phyloP scores from a whole-genome alignment of 768 basidiomycete species.

The Pleurotus citrinopileatus region DNA sequence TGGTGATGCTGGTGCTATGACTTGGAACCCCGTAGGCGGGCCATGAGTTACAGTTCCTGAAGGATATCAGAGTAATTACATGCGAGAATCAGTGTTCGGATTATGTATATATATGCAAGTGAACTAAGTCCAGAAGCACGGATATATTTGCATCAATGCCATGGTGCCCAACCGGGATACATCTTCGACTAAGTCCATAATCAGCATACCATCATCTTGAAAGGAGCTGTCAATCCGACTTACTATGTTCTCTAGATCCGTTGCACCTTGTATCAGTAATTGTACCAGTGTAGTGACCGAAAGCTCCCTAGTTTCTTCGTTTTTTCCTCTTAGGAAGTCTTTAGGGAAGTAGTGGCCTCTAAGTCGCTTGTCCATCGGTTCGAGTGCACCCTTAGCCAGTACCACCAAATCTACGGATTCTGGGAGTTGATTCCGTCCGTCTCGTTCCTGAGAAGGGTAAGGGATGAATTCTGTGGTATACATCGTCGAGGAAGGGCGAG shows the following conservation, averaged over 20 bases:
- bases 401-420: conserved; percentile 54
- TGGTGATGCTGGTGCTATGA: conserved; percentile 67
- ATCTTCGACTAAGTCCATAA: conserved; percentile 63
- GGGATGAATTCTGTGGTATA: neutral
- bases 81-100: too few species aligned
- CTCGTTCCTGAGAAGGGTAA: conserved; percentile 27
- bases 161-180: conserved; percentile 91
- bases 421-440: conserved; percentile 43
- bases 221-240: conserved; percentile 12
- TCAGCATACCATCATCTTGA: conserved; percentile 4
- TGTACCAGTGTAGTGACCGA: conserved; percentile 89
- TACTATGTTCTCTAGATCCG: conserved; percentile 63
- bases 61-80: too few species aligned
- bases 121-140: neutral
- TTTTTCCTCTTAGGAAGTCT: conserved; percentile 10
- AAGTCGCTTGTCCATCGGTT: conserved; percentile 82
- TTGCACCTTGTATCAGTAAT: conserved; percentile 87
- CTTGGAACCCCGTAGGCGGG: conserved; percentile 79
- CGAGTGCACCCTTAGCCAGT: conserved; percentile 74
- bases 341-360: conserved; percentile 59
- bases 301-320: conserved; percentile 53
- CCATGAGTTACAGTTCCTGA: too few species aligned
- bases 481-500: neutral
- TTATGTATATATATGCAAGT: neutral
- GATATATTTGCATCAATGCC: conserved; percentile 45